These are phyloP conservation scores for Talaromyces trachyspermus DNA, from an alignment of 495 filamentous ascomycete species.

Conservation along the genomic window DNA sequence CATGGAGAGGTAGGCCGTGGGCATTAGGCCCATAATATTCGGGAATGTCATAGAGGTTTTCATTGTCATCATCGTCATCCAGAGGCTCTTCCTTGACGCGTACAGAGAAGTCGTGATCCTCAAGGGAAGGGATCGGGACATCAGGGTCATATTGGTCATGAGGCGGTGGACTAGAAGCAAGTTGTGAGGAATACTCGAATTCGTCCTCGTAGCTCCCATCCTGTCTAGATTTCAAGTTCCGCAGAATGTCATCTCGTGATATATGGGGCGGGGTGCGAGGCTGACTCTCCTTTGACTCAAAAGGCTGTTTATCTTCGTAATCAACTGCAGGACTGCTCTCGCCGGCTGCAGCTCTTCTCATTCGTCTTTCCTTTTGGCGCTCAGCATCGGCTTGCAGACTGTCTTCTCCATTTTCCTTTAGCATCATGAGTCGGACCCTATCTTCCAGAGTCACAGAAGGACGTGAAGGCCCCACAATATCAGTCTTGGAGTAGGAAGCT, in stretches of 20 bases:
- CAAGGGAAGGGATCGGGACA: conserved; percentile 70
- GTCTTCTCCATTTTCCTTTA: conserved; percentile 51
- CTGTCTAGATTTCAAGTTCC: conserved; percentile 64
- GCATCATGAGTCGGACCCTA: conserved; percentile 73
- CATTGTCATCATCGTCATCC: conserved; percentile 49
- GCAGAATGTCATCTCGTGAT: conserved; percentile 86
- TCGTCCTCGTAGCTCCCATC: conserved; percentile 38
- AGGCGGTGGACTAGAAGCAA: conserved; percentile 44
- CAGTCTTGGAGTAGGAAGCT: conserved; percentile 57
- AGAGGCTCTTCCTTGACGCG: too few relatives aligned
- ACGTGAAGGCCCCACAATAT: conserved; percentile 60
- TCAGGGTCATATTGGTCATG: conserved; percentile 68
- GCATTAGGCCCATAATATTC: conserved; percentile 42
- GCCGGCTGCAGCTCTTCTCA: conserved; percentile 41
- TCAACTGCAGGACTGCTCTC: conserved; percentile 10
- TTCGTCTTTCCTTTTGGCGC: conserved; percentile 54
- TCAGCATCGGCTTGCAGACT: conserved; percentile 43
- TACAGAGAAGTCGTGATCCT: too few relatives aligned
- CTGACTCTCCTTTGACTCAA: conserved; percentile 14
- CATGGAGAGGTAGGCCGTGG: conserved; percentile 38
- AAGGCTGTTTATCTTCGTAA: not conserved
- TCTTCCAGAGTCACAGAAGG: conserved; percentile 75
- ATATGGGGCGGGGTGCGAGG: conserved; percentile 58
- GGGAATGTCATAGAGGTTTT: conserved; percentile 64
- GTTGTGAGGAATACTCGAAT: conserved; percentile 55